These are phyloP conservation scores for Mycena epipterygia DNA, from an alignment of 768 basidiomycete species.

Conservation along the genomic window DNA sequence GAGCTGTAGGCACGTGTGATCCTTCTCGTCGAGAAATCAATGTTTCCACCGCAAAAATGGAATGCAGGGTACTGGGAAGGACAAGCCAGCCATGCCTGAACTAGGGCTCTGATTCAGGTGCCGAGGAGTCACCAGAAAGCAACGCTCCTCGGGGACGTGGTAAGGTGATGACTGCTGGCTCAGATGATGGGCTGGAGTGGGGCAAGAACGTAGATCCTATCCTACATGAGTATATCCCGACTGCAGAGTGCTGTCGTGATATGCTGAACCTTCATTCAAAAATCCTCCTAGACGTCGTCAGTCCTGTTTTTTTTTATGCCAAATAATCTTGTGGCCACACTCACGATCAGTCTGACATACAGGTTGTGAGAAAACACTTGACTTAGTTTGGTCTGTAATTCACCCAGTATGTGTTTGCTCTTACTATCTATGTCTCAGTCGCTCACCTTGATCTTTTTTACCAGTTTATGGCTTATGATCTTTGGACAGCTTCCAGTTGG, in stretches of 20 bases:
- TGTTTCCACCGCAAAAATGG: slow-evolving; percentile 41
- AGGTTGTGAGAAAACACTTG: no score
- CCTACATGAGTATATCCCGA: slow-evolving; percentile 46
- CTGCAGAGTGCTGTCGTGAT: slow-evolving; percentile 43
- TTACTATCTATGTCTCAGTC: no score
- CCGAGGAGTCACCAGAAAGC: background rate
- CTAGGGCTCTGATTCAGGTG: background rate
- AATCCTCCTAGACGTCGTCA: slow-evolving; percentile 45
- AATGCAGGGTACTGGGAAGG: slow-evolving; percentile 16
- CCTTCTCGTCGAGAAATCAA: slow-evolving; percentile 44
- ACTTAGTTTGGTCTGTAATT: no score
- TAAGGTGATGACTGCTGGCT: background rate
- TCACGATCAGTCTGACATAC: no score
- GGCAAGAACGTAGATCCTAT: slow-evolving; percentile 48
- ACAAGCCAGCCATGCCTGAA: background rate
- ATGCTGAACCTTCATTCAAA: slow-evolving; percentile 45
- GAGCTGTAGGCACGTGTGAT: slow-evolving; percentile 42
- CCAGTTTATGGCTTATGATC: no score
- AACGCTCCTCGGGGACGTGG: no score
- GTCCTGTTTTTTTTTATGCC: slow-evolving; percentile 21
- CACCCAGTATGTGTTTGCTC: no score
- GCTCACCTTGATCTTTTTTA: no score
- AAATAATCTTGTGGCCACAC: background rate
- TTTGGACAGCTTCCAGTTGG: no score
- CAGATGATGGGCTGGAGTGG: slow-evolving; percentile 37